Evolutionary conservation across 306 rosid genomes (phyloP).

Genomic region (Dryas alaskensis): DNA sequence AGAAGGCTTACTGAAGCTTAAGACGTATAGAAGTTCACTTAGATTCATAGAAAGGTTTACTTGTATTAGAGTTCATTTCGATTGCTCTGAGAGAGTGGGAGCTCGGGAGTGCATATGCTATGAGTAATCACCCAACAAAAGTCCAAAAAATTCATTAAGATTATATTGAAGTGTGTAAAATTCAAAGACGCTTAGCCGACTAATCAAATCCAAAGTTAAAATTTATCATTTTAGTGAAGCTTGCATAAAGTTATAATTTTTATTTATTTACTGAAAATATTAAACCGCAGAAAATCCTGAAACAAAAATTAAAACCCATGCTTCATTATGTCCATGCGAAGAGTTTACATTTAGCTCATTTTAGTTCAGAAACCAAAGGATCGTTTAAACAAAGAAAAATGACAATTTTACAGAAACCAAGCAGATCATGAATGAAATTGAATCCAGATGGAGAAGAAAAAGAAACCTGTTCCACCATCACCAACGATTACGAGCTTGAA

Average conservation of each 20-base stretch:
- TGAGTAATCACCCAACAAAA: not conserved
- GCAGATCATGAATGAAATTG: constrained; percentile 4
- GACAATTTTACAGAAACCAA: not conserved
- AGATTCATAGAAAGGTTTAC: not conserved
- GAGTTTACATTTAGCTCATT: not conserved
- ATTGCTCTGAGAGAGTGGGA: not conserved
- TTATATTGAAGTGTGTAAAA: not conserved
- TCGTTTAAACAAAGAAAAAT: not conserved
- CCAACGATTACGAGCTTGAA: constrained; percentile 88
- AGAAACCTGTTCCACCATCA: constrained; percentile 77
- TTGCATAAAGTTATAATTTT: not conserved
- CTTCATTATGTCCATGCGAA: not conserved
- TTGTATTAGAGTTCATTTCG: not conserved
- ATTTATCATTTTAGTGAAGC: not conserved
- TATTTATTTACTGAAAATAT: not conserved
- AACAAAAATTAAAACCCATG: not conserved
- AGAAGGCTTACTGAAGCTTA: not conserved
- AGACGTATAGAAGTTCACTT: not conserved
- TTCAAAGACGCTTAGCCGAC: not conserved
- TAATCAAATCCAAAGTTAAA: not conserved
- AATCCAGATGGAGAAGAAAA: not conserved
- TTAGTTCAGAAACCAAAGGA: not conserved
- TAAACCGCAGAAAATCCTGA: too few relatives aligned
- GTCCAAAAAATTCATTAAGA: not conserved
- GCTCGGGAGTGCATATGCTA: not conserved